Base-by-base conservation (phyloP, 331 rosid genomes). In the Pyrus hybrid region DNA sequence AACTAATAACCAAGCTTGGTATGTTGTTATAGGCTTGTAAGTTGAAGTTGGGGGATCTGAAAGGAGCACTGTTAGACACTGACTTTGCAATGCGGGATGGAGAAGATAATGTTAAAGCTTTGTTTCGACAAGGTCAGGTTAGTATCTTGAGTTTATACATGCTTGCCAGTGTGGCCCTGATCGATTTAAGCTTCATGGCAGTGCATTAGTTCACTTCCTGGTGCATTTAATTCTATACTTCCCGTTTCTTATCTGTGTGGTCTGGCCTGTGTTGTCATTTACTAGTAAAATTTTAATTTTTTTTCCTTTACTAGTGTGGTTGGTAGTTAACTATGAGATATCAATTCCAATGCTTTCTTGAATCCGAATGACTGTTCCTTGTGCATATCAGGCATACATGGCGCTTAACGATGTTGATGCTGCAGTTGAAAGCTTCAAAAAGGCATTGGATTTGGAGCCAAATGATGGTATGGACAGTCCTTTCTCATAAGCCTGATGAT, bases 111-210 rank as follows among this genome's bases (percentile, higher is more conserved):
- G 98, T 87, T 26, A 93, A 93, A 82, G 98, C 98, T 70, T 84
- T 91, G 82, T 93, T 93, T 74, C 96, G 98, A 72, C 96, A 93
- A 82, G 98, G 98, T 71, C 98, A 93, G 97, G 98, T 93, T 84
- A 83, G 88, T 87, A 74, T 76, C 45, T 67, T 80, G 54, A 54
- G 60, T 77, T 21, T 45, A 33, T 54, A 30, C 41, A 62, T 53
- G 65, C 14, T 21, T 68, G 30, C 21, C 30, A 72, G 11, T 5
- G 18, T 71, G 18, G 53, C 58, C 32, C 3, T 29, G 32, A 60
- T 30, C 60, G 17, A 51, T n/a, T 49, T 22, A 25, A 68, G 2
- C n/a, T 21, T 74, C 45, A 37, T 37, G 4, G 4, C 45, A 37
- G 0, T 37, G 25, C 35, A 5, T 70, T 60, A 69, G 23, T 72